A percentile compares a stretch with the other conserved stretches of the same genome.
phyloP scores from a whole-genome alignment of 768 basidiomycete species.

The Hypholoma sublateritium region DNA sequence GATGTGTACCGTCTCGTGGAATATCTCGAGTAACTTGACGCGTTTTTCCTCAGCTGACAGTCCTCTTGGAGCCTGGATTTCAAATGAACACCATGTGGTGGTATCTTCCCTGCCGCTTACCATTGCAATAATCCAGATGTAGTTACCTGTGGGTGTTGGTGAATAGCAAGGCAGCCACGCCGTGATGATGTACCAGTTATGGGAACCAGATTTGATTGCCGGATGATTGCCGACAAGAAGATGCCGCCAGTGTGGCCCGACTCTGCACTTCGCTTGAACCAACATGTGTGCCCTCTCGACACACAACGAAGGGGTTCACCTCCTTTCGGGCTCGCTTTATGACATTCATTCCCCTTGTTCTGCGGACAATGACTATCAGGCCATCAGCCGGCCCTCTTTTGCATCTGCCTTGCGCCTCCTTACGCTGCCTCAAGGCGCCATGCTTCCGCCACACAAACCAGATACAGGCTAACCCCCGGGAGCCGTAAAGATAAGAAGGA shows the following conservation, averaged over 20 bases:
- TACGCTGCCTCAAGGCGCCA: too few species aligned
- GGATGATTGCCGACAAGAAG: constrained; percentile 3
- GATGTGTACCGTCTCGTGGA: constrained; percentile 76
- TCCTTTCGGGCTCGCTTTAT: too few species aligned
- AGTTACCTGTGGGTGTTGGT: not conserved
- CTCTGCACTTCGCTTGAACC: not conserved
- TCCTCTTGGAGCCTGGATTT: constrained; percentile 69
- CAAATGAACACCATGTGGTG: not conserved
- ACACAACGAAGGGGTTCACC: too few species aligned
- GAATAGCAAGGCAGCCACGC: not conserved
- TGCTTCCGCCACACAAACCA: too few species aligned
- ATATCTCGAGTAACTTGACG: constrained; percentile 85
- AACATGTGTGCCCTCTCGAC: too few species aligned
- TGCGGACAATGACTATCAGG: too few species aligned
- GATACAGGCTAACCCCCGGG: not conserved
- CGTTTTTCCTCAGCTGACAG: constrained; percentile 91
- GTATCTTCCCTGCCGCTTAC: not conserved
- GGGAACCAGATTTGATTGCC: constrained; percentile 4
- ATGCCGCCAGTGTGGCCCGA: not conserved
- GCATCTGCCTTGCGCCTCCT: too few species aligned
- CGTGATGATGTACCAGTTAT: not conserved
- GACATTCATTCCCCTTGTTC: too few species aligned
- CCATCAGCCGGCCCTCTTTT: too few species aligned
- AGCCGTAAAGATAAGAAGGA: constrained; percentile 2
- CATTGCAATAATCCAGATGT: not conserved